Base-by-base conservation (phyloP, 495 filamentous ascomycete genomes). In the Jackrogersella minutella region DNA sequence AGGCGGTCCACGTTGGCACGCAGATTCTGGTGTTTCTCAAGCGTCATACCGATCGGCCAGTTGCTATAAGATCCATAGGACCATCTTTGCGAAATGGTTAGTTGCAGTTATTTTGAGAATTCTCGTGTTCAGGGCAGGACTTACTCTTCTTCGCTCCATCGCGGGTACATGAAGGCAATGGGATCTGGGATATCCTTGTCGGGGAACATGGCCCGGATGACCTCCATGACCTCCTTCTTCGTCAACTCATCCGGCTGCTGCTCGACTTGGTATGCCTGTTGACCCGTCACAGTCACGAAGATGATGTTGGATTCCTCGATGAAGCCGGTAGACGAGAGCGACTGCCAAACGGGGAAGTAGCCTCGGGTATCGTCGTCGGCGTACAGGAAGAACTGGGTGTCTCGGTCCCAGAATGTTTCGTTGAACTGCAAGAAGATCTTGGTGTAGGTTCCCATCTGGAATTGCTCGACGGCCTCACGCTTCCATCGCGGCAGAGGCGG, bases 341-440 rank as follows among this genome's bases (percentile, higher is more conserved):
- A 88, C 74, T 93, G 89, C 79, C 82, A 91, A 40, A 91, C 78
- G 1, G 90, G 88, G 63, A 89, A 91, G 73, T 87, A 90, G 36
- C 90, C 90, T 16, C 90, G 82, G 26, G 75, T 77, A 10, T 74
- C 77, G 0, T 87, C 82, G 50, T 85, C 83, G 9, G 90, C 90
- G 70, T 92, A 92, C 10, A 93, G 83, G 70, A 88, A 86, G 77
- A 85, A 91, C 69, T 92, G 83, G 2, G 85, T 87, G 19, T 87
- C 79, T 5, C 68, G 69, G 44, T 88, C 84, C 90, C 90, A 93
- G 77, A 91, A 93, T 5, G 86, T 85, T 33, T 87, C 76, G 58
- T 85, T 81, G 74, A 92, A 93, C 56, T 90, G 89, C 10, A 91
- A 74, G 80, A 92, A 92, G 64, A 92, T 87, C 69, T 92, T 92